Evolutionary conservation across 2,329 filamentous ascomycete species (phyloP), one percentile per base, ranked within the genome.

Genomic region (Davidsoniella australis): DNA sequence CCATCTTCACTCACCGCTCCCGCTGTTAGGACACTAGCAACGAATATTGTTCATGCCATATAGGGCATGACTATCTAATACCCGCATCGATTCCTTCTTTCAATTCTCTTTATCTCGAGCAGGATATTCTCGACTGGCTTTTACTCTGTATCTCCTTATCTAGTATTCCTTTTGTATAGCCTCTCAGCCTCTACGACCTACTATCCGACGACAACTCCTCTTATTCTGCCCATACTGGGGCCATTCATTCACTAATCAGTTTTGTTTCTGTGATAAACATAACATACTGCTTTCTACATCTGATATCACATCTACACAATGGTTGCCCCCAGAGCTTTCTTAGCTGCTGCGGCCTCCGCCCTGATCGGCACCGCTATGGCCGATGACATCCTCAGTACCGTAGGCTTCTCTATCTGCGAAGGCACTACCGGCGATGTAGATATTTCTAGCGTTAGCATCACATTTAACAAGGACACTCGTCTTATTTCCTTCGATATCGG

Each of bases 401-500:
- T 74, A 54, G 85, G 87, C 52, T 94, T 91, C 67, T 76, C 71
- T 58, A 78, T 79, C 55, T 96, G 91, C 65, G 62, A 60, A 37
- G 60, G 61, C 46, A 64, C 71, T 26, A 52, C 55, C 18, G 41
- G 59, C 57, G 72, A 57, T 63, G 69, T 96, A 58, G 72, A 72
- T 54, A 80, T 95, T 48, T 70, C 86, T 56, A 78, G 73, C 57
- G 69, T 93, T 54, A 69, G 89, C 57, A 81, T 95, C 53, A 68
- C 75, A 57, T 96, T 93, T 67, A 76, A 94, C 68, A 80, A 80
- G 55, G 71, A 73, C 52, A 78, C 79, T 53, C 79, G 83, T 61
- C 74, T 73, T 45, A 73, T 96, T 54, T 75, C 68, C 3, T 96
- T 95, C 64, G 79, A 96, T 61, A 75, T 95, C 18, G 76, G 80